These are phyloP conservation scores for Cordyceps farinosa DNA, from an alignment of 2,329 filamentous ascomycete genomes.

Conservation along the genomic window DNA sequence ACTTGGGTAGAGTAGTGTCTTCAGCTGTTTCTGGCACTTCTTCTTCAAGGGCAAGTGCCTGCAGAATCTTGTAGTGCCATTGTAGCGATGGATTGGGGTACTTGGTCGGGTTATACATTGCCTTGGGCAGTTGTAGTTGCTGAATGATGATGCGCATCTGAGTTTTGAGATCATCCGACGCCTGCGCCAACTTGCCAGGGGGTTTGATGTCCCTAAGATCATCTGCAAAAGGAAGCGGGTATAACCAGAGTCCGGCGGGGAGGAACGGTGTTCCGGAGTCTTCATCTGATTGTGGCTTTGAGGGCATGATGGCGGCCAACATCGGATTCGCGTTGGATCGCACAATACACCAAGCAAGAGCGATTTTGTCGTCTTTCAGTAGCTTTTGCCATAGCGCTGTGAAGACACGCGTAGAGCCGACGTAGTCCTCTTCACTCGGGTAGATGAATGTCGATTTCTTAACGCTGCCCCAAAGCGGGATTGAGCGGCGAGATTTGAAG, in stretches of 20 bases:
- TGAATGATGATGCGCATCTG: constrained; percentile 79
- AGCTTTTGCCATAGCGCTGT: constrained; percentile 87
- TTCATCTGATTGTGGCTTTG: constrained; percentile 61
- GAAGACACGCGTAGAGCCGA: constrained; percentile 91
- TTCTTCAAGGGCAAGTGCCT: constrained; percentile 87
- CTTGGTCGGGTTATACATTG: constrained; percentile 74
- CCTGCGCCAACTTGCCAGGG: constrained; percentile 45
- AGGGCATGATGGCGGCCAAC: constrained; percentile 78
- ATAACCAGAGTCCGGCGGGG: constrained; percentile 83
- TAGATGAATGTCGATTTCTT: constrained; percentile 91
- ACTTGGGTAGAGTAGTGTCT: constrained; percentile 81
- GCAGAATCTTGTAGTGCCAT: constrained; percentile 95
- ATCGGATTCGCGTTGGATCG: constrained; percentile 75
- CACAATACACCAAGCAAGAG: constrained; percentile 83
- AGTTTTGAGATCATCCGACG: constrained; percentile 71
- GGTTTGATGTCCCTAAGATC: constrained; percentile 77
- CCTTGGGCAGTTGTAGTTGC: constrained; percentile 84
- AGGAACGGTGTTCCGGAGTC: constrained; percentile 64
- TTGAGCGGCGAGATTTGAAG: constrained; percentile 75
- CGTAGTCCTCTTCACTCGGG: constrained; percentile 82
- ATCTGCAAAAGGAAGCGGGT: constrained; percentile 83
- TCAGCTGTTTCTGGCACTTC: constrained; percentile 70
- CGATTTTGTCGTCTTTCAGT: constrained; percentile 73
- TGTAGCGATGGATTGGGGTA: constrained; percentile 92
- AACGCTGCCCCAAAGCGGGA: constrained; percentile 80